Base-by-base conservation (phyloP, 148 eudicot genomes). In the Rhododendron simsii region DNA sequence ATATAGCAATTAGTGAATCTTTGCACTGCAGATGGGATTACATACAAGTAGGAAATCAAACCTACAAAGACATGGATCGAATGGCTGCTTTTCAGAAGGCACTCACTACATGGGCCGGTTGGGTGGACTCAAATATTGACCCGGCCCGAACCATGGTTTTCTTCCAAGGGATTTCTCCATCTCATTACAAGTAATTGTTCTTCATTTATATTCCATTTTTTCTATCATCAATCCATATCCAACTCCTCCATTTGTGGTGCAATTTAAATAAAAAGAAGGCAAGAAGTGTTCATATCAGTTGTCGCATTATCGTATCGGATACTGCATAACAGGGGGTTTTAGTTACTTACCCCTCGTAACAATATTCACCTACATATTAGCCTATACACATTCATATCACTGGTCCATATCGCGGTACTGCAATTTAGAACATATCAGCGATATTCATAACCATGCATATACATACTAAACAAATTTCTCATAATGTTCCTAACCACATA, bases 161-260 rank as follows among this genome's bases (percentile, higher is more conserved):
- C 89, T 97, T 97, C 84, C 99, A 97, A 91, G 99, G 99, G n/a
- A 93, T 95, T 71, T 95, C 98, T 0, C 99, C 99, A 1, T 92
- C 98, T 53, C 99, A 97, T 85, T 95, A 97, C 95, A 95, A 95
- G 99, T 97, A 91, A 90, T 95, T 76, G 3, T 15, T 79, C 57
- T 79, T 48, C 47, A 50, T 16, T 53, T 57, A 30, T 71, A 30
- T 33, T 33, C 18, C 51, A 21, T 2, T 37, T 57, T 51, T 5
- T 0, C 8, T 26, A 21, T 63, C 0, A 48, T 26, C 11, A n/a
- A 80, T n/a, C 50, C 55, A 45, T 45, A 78, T 9, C 50, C 33
- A 23, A 4, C 75, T 69, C 0, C 33, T 33, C 33, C 33, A 69
- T 12, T 28, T 28, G 16, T 28, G 76, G 37, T 26, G 15, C 35